These are phyloP conservation scores for Lodderomyces elongisporus DNA, from an alignment of 1,139 yeast species.

Conservation along the genomic window DNA sequence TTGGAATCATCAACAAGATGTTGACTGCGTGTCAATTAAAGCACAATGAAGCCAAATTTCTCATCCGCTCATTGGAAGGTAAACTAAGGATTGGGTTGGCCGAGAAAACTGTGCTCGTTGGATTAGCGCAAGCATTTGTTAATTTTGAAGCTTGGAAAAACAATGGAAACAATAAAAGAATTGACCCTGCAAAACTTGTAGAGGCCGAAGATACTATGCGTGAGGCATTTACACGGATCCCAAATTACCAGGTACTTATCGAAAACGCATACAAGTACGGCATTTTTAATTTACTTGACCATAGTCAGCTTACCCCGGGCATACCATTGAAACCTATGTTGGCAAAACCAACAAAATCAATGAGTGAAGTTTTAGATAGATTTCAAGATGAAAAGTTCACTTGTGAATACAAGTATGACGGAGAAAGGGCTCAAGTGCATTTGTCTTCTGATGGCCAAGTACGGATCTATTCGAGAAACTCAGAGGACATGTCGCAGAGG, in stretches of 20 bases:
- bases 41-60: slow-evolving; percentile 72
- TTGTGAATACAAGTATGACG: slow-evolving; percentile 95
- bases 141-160: slow-evolving; percentile 42
- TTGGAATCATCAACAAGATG: slow-evolving; percentile 73
- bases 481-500: slow-evolving; percentile 94
- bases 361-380: slow-evolving; percentile 82
- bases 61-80: slow-evolving; percentile 88
- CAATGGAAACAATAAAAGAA: slow-evolving; percentile 18
- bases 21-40: slow-evolving; percentile 81
- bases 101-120: slow-evolving; percentile 81
- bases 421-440: slow-evolving; percentile 96
- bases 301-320: slow-evolving; percentile 81
- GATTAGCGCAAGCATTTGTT: slow-evolving; percentile 78
- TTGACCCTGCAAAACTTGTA: slow-evolving; percentile 19
- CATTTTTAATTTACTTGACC: slow-evolving; percentile 55
- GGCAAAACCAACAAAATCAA: slow-evolving; percentile 94
- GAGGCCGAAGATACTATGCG: slow-evolving; percentile 74
- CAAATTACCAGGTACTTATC: slow-evolving; percentile 80
- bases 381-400: slow-evolving; percentile 84
- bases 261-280: slow-evolving; percentile 65
- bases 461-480: slow-evolving; percentile 83
- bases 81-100: slow-evolving; percentile 91
- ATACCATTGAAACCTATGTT: slow-evolving; percentile 96
- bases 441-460: slow-evolving; percentile 62
- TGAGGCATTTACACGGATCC: slow-evolving; percentile 87